These are phyloP conservation scores for Balakata baccata DNA, from an alignment of 345 rosid species.

Conservation along the genomic window DNA sequence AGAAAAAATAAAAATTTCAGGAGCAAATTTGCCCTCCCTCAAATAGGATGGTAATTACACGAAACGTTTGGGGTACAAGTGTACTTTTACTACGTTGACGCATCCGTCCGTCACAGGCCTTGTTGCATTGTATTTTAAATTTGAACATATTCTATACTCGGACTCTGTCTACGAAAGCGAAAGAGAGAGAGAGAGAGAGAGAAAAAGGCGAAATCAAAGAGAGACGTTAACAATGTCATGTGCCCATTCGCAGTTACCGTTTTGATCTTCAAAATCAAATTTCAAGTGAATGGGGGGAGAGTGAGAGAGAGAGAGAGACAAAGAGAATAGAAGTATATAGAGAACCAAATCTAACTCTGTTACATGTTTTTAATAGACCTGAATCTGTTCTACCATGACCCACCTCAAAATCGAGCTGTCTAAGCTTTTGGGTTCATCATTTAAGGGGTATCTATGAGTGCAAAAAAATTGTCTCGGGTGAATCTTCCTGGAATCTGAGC, in stretches of 20 bases:
- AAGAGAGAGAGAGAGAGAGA: background rate
- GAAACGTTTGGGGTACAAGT: conserved; percentile 6
- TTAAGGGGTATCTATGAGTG: background rate
- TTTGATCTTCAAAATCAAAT: conserved; percentile 38
- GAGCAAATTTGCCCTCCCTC: no score
- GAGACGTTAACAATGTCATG: conserved; percentile 48
- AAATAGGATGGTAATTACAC: no score
- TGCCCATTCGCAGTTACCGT: conserved; percentile 29
- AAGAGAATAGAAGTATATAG: conserved; percentile 14
- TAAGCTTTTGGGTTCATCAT: conserved; percentile 7
- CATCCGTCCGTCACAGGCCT: background rate
- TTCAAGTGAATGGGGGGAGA: conserved; percentile 10
- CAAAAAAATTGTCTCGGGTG: conserved; percentile 1
- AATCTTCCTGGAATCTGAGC: conserved; percentile 14
- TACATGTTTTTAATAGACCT: background rate
- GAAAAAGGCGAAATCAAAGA: conserved; percentile 5
- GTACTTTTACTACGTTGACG: background rate
- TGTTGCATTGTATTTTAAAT: conserved; percentile 27
- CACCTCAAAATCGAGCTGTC: conserved; percentile 3
- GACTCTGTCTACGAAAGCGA: conserved; percentile 16
- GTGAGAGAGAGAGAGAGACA: conserved; percentile 12
- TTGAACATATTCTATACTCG: conserved; percentile 39
- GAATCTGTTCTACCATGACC: conserved; percentile 4
- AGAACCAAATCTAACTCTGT: conserved; percentile 3
- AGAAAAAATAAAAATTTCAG: no score